Base-by-base conservation (phyloP, 179 eudicot genomes). In the Pouteria campechiana region DNA sequence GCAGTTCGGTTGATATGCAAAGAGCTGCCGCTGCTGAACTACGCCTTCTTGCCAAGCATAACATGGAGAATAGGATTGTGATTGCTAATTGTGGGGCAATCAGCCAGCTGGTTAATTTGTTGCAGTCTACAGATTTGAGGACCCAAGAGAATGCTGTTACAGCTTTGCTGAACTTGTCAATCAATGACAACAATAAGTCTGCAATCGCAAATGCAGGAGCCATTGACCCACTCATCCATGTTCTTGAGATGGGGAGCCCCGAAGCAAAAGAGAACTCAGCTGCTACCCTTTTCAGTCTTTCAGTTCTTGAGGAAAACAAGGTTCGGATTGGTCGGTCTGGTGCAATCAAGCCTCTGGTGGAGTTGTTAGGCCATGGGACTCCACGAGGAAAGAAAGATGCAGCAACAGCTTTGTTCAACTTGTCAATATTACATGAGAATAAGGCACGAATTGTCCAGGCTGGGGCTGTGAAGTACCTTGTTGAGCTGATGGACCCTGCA, bases 81-180 rank as follows among this genome's bases (percentile, higher is more conserved):
- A 63, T 78, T 9, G 79, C 79, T 29, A 45, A 63, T 10, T 60
- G 66, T 54, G 84, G 95, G 47, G 95, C 87, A 23, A 64, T 85
- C 37, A 50, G 41, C 20, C 84, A 77, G 12, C 54, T 85, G 22
- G 48, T 85, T 23, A 62, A 73, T 0, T 52, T 85, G 11, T 47
- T 85, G 46, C 60, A 66, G 41, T 77, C 85, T 0, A 74, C 70
- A 24, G 59, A 44, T 14, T 65, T 64, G 65, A 44, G 20, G 32
- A 69, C 76, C 29, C 97, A 88, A 63, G 97, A 88, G 43, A 87
- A 88, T 45, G 82, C 97, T 2, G 92, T 88, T 17, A 88, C 97
- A 0, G 87, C 97, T 7, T 72, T 88, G 24, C 43, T 88, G 49
- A 88, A 88, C 42, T 61, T 88, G 17, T 88, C 97, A 4, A 76